A percentile compares a stretch with the other conserved stretches of the same genome.
Conservation (phyloP, 805 yeast species). For the Ogataea angusta region DNA sequence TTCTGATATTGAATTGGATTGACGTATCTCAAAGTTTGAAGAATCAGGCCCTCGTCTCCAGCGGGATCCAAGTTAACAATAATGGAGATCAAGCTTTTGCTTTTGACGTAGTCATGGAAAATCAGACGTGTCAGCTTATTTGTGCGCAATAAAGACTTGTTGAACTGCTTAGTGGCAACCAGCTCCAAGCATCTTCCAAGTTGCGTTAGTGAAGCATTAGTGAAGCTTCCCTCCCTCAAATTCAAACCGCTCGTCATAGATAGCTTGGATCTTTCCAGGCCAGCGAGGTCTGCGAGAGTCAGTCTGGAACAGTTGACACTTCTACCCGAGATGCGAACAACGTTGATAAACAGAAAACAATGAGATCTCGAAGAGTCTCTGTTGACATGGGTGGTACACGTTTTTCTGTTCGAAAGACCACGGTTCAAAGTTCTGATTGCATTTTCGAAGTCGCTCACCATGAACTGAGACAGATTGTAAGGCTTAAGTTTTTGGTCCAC, state of each 20-base stretch:
- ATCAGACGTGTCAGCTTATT: constrained; percentile 48
- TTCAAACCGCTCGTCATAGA: constrained; percentile 45
- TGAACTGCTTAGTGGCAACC: constrained; percentile 36
- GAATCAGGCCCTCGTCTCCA: constrained; percentile 35
- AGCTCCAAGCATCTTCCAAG: constrained; percentile 47
- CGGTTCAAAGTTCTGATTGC: constrained; percentile 37
- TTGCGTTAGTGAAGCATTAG: constrained; percentile 47
- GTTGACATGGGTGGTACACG: constrained; percentile 44
- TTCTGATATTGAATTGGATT: constrained; percentile 30
- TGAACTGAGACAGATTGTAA: constrained; percentile 38
- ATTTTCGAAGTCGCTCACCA: constrained; percentile 35
- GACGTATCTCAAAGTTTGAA: constrained; percentile 31
- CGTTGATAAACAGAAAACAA: constrained; percentile 45
- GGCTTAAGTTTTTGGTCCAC: constrained; percentile 44
- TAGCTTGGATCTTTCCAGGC: constrained; percentile 47
- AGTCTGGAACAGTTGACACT: constrained; percentile 35
- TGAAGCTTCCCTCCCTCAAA: constrained; percentile 45
- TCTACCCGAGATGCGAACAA: constrained; percentile 25
- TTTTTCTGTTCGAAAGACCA: constrained; percentile 37
- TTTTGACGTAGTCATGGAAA: constrained; percentile 41
- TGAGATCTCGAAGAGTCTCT: constrained; percentile 48
- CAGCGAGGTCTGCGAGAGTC: constrained; percentile 49
- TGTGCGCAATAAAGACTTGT: constrained; percentile 43
- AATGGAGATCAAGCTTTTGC: constrained; percentile 31
- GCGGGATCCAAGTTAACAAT: constrained; percentile 39